Evolutionary conservation across 2,329 filamentous ascomycete species (phyloP), one percentile per base, ranked within the genome.

Genomic region (Cryphonectria carpinicola): DNA sequence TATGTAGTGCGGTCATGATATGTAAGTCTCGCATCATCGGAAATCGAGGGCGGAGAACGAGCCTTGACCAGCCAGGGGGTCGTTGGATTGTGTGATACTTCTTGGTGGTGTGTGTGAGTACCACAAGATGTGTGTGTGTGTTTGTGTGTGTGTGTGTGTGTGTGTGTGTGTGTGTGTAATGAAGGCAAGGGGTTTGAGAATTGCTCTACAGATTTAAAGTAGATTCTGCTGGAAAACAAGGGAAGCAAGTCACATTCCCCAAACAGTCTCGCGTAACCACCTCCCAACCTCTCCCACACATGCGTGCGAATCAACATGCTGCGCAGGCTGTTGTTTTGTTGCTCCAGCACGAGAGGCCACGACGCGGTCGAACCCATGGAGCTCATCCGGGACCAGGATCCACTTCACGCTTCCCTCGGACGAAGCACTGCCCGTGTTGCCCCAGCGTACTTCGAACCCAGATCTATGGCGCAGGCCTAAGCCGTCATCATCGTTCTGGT

Each of bases 281-380:
- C 19, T 65, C 35, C 68, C 71, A 17, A 71, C 39, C 10, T 49
- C 58, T 28, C 67, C 60, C 22, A 69, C 28, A 64, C 72, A 66
- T 66, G 72, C 75, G 54, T 78, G 76, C 46, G 73, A 75, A 64
- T 76, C 49, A 3, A 71, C 67, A 65, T 78, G 77, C 3, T 67
- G 65, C 4, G 73, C 66, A 32, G 77, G n/a, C 4, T 41, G 43
- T 5, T 58, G 67, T 2, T 32, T 28, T 1, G 61, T 67, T 2
- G 56, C 39, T 2, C 66, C 70, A 10, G 54, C 43, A 64, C 62
- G 41, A 46, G 46, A 39, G 41, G 66, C 28, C 37, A 43, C 13
- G 14, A 75, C 60, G 65, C 77, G 74, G 60, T 80, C 79, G 60
- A 77, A 79, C 1, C 78, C 79, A 58, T 80, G 79, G 10, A 78